These are phyloP conservation scores for Apostasia shenzhenica DNA, from an alignment of 106 monocot genomes.

Conservation along the genomic window DNA sequence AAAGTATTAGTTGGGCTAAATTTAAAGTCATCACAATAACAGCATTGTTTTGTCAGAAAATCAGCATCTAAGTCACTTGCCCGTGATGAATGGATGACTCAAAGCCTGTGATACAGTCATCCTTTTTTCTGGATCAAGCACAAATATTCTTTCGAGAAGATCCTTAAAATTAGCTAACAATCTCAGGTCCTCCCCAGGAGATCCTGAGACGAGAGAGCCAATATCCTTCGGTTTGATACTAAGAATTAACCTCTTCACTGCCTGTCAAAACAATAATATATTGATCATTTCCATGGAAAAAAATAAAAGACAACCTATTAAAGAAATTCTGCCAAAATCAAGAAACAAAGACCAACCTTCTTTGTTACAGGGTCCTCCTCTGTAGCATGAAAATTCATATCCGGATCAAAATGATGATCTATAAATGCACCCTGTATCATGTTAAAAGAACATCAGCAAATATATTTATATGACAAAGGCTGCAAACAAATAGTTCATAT, in stretches of 20 bases:
- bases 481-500: not conserved
- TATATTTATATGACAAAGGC: not conserved
- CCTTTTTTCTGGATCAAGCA: constrained; percentile 96
- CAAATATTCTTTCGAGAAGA: constrained; percentile 87
- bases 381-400: constrained; percentile 90
- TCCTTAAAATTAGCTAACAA: constrained; percentile 88
- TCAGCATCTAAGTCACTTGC: constrained; percentile 95
- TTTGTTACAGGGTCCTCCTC: constrained; percentile 98
- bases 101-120: constrained; percentile 94
- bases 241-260: constrained; percentile 60
- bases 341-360: constrained; percentile 42
- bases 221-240: constrained; percentile 92
- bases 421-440: constrained; percentile 57
- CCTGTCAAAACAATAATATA: constrained; percentile 27
- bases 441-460: constrained; percentile 2
- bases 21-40: constrained; percentile 51
- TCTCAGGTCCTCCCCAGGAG: constrained; percentile 78
- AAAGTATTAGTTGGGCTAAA: constrained; percentile 52
- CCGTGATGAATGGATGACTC: constrained; percentile 96
- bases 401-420: constrained; percentile 86
- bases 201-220: constrained; percentile 57
- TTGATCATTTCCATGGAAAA: not conserved
- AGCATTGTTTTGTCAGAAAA: constrained; percentile 45
- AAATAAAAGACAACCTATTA: not conserved
- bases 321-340: not conserved